Percentiles rank a stretch among this genome's conserved stretches.
These are phyloP conservation scores for Silene noctiflora DNA, from an alignment of 179 eudicot genomes.

Conservation along the genomic window DNA sequence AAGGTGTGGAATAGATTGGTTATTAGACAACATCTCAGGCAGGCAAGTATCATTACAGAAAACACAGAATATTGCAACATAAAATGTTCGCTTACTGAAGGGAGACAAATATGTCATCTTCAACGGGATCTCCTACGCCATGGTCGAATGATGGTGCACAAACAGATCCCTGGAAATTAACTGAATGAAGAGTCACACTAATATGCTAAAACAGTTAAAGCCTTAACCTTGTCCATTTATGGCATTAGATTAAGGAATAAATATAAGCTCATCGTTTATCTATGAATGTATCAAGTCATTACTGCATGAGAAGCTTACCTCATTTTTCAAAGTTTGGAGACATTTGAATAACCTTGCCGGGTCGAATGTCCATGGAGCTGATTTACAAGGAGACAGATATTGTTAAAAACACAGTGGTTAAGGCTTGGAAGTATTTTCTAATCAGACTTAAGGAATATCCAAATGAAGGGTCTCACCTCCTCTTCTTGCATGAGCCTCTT, in stretches of 20 bases:
- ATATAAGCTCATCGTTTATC: not conserved
- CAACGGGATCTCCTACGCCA: constrained; percentile 92
- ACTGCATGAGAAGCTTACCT: constrained; percentile 43
- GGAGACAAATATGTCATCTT: constrained; percentile 85
- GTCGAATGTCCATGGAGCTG: constrained; percentile 99
- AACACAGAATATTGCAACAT: not conserved
- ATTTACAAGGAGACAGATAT: constrained; percentile 27
- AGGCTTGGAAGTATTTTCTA: not conserved
- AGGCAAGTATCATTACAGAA: too few species aligned
- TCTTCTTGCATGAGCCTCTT: constrained; percentile 99
- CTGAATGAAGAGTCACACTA: constrained; percentile 6
- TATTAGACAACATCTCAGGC: not conserved
- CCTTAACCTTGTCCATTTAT: not conserved
- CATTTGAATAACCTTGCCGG: constrained; percentile 69
- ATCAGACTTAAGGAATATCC: constrained; percentile 2
- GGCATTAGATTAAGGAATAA: not conserved
- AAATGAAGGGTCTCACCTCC: constrained; percentile 61
- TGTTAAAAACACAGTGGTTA: constrained; percentile 19
- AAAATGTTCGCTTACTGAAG: constrained; percentile 56
- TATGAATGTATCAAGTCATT: not conserved
- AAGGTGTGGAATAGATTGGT: not conserved
- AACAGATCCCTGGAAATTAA: constrained; percentile 67
- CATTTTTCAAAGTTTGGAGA: constrained; percentile 58
- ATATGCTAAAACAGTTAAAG: constrained; percentile 1
- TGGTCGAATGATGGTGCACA: constrained; percentile 96